These are phyloP conservation scores for Suhomyces vadensis DNA, from an alignment of 805 yeast species.

Conservation along the genomic window DNA sequence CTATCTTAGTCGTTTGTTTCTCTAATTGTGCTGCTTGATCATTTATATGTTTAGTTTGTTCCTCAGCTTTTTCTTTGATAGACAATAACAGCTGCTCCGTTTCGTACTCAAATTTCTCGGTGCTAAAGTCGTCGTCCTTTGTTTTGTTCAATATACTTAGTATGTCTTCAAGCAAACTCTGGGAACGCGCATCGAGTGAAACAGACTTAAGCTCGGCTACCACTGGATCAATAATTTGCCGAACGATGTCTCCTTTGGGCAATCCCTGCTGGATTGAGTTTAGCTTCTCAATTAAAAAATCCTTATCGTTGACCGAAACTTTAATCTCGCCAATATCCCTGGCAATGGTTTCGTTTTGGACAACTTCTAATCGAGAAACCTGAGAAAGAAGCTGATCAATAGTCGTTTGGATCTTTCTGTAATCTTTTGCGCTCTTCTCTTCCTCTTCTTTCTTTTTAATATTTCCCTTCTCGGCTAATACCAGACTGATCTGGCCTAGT, in stretches of 20 bases:
- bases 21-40: neutral
- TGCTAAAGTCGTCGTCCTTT: neutral
- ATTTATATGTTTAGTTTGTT: neutral
- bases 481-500: neutral
- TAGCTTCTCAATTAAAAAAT: neutral
- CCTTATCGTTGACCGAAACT: too few relatives aligned
- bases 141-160: slow-evolving; percentile 4
- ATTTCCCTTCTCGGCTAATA: neutral
- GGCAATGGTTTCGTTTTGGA: neutral
- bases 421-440: neutral
- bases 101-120: slow-evolving; percentile 3
- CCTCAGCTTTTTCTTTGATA: neutral
- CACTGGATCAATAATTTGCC: slow-evolving; percentile 28
- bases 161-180: slow-evolving; percentile 16
- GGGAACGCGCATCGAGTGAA: slow-evolving; percentile 22
- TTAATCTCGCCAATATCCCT: neutral
- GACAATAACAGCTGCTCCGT: neutral
- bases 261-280: slow-evolving; percentile 5
- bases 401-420: neutral
- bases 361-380: neutral
- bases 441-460: neutral
- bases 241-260: slow-evolving; percentile 14
- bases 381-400: neutral
- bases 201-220: slow-evolving; percentile 27
- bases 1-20: neutral